Evolutionary conservation across 2,329 filamentous ascomycete species (phyloP), one percentile per base, ranked within the genome.

Genomic region (Pestalotiopsis fici): DNA sequence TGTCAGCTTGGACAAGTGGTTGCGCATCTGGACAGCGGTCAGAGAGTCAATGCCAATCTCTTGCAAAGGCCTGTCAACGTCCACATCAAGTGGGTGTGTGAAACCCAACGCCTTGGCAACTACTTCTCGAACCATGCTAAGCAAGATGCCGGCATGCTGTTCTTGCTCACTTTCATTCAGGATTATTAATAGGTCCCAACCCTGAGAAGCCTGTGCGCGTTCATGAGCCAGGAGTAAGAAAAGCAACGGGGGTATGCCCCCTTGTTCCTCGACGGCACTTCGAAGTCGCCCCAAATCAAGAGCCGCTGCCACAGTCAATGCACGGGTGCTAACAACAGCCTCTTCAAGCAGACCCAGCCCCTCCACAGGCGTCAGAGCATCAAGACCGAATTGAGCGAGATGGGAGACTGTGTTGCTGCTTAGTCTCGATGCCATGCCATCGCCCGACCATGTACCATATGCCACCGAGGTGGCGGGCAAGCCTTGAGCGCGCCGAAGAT

Each of bases 21-120:
- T 76, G 59, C 70, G 74, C 54, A 73, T 70, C 69, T 70, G 71
- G 15, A 76, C 70, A 28, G 74, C 73, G 9, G 73, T 73, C 63
- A 76, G 69, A 2, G 74, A 75, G 67, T 76, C 73, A 50, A 76
- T 73, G 9, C 73, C 73, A 23, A 74, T 71, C n/a, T 74, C 71
- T 62, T 73, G 65, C 54, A 75, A 61, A 59, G 73, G 69, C 12
- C 67, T 68, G 43, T 70, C 54, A 31, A 72, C 67, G 56, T 74
- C 73, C 35, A 76, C 69, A 47, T 74, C 72, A 37, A 64, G 47
- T n/a, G 67, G 39, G 5, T 64, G 54, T 15, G 62, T 57, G 56
- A 71, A 75, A 2, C 71, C 74, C 65, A 76, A 69, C 21, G 69
- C 68, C 65, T 71, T 75, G 21, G 73, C 71, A 35, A 73, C 72